Evolutionary conservation across 805 yeast genomes (phyloP), one percentile per base, ranked within the genome.

Genomic region (Cyberlindnera meyerae): DNA sequence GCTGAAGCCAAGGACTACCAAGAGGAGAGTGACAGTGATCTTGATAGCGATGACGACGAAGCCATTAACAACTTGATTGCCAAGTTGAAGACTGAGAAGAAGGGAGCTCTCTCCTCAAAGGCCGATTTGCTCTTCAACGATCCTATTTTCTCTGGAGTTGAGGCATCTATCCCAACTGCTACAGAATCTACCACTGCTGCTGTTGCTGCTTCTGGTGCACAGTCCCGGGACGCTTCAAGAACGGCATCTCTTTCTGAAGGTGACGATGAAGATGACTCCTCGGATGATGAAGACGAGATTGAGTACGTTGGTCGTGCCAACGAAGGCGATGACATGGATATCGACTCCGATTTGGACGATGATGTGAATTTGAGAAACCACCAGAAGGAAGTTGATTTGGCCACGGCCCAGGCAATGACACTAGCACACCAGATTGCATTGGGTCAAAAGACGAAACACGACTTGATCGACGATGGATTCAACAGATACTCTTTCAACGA

Each of bases 361-460:
- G 53, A 77, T 55, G 58, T 51, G 36, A 65, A 52, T 42, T 65
- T 61, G 45, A 67, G 63, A 52, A 64, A 60, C 18, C 85, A 82
- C 47, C 65, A 74, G 40, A 70, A 75, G 35, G 82, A 77, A 42
- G 78, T 86, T 33, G 95, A 86, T 45, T 67, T 89, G 42, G 94
- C 93, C 14, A 88, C 96, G 2, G 95, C 83, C 1, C 95, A 88
- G 58, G 96, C 96, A 5, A 93, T 93, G 99, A 93, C 98, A 0
- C 66, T 93, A 52, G 98, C 98, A 0, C 99, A 93, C 57, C 88
- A 93, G 61, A 70, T 93, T 27, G 98, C 97, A 0, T 61, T 87
- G 18, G 96, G 96, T 8, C 88, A 86, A 53, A 83, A 71, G 66
- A 76, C 80, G 33, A 88, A 82, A 57, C 81, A 85, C 51, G 95